Base-by-base conservation (phyloP, 179 eudicot genomes). In the Spergularia azorica region DNA sequence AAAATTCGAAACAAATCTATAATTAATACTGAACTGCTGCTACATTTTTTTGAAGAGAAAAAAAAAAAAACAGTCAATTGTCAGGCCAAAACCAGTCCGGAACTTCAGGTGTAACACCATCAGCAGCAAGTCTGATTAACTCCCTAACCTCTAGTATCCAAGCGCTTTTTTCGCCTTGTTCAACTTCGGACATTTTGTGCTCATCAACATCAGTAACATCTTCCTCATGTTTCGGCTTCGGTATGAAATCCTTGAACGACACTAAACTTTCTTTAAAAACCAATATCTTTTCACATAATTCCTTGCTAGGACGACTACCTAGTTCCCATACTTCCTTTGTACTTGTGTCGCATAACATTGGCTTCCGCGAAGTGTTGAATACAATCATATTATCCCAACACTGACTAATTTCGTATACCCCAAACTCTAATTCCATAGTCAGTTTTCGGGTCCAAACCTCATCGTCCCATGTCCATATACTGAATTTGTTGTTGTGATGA, bases 241-340 rank as follows among this genome's bases (percentile, higher is more conserved):
- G 6, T 5, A 57, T 14, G 12, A 26, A 62, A 48, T 21, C 8
- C 32, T 43, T 55, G 56, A 75, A 9, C 9, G 74, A 76, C n/a
- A 68, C 79, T 60, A 68, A 54, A 52, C 74, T 48, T 50, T 69
- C 74, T 63, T 59, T 69, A 11, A 59, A 76, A 48, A n/a, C 68
- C 10, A 32, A 58, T 68, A 76, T 60, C 4, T 50, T 70, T 50
- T 3, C 50, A 43, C 78, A 75, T 18, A 9, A 6, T 38, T 46
- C 60, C 11, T 9, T 2, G 32, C 32, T 26, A 26, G 32, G 32
- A 26, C 32, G 32, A 26, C n/a, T 9, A 38, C 6, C 9, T 14
- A 75, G 54, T 32, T 0, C 6, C 9, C 26, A 39, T 12, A n/a
- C 13, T 56, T 75, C 72, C 1, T 75, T 46, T 6, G 65, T 66